Percentiles rank a stretch among this genome's conserved stretches.
Evolutionary conservation across 2,329 filamentous ascomycete genomes (phyloP).

Genomic region (Calonectria crousiana): DNA sequence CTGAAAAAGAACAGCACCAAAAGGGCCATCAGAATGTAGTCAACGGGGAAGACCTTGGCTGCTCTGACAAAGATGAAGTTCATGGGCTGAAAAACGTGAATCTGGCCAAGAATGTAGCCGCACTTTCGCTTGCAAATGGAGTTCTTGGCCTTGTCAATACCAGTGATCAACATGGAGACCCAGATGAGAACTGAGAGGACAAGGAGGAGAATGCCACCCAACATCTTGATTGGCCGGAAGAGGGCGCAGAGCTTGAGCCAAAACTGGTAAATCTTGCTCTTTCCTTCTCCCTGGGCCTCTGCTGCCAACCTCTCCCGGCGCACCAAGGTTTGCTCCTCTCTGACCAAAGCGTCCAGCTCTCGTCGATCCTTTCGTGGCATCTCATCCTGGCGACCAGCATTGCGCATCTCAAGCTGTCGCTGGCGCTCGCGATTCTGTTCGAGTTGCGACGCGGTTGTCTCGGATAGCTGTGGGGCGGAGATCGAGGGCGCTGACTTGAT

Average conservation of each 20-base stretch:
- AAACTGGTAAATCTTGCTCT: constrained; percentile 75
- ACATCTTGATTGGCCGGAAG: constrained; percentile 88
- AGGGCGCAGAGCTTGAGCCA: constrained; percentile 87
- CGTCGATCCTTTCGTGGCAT: constrained; percentile 88
- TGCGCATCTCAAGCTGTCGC: constrained; percentile 89
- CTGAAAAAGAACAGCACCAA: constrained; percentile 90
- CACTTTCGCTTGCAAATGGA: constrained; percentile 91
- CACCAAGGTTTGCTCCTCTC: constrained; percentile 92
- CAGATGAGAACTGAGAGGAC: constrained; percentile 81
- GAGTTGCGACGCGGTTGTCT: constrained; percentile 82
- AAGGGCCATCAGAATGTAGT: constrained; percentile 90
- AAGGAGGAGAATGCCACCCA: constrained; percentile 85
- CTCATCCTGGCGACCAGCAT: constrained; percentile 78
- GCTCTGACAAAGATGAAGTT: constrained; percentile 86
- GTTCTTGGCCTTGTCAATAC: constrained; percentile 96
- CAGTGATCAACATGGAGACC: constrained; percentile 92
- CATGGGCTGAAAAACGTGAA: constrained; percentile 94
- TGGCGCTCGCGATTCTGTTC: constrained; percentile 92
- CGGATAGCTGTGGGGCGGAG: constrained; percentile 82
- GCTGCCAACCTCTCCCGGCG: constrained; percentile 89
- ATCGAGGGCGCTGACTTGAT: constrained; percentile 93
- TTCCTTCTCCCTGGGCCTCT: constrained; percentile 83
- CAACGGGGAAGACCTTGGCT: constrained; percentile 87
- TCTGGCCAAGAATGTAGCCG: constrained; percentile 88
- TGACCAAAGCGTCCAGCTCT: constrained; percentile 86